Base-by-base conservation (phyloP, 352 stramenopile species). In the Globisporangium camurandrum region DNA sequence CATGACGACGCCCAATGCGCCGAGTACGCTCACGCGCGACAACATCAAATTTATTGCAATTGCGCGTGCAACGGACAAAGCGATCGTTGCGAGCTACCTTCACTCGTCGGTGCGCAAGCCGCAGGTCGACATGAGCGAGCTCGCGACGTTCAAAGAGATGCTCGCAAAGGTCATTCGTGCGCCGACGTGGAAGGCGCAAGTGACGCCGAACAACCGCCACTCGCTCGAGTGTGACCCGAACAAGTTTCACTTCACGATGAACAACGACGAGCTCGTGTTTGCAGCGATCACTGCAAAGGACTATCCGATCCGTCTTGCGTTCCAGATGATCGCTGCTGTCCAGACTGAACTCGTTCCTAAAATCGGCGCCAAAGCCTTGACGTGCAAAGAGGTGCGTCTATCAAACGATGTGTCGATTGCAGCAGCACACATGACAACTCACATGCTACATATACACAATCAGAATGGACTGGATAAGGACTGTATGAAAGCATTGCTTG, bases 241-340 rank as follows among this genome's bases (percentile, higher is more conserved):
- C 65, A 93, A 93, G 65, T 91, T 91, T 58, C 79, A 93, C 59
- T 91, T 91, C 56, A 91, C 75, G 14, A 90, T 93, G 80, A 77
- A 90, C 74, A 90, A 90, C 57, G 77, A 91, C 54, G 77, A 93
- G 59, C 72, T 91, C 34, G 79, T 91, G 57, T 90, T 91, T 44
- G 74, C 72, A 12, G 75, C 71, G 40, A 88, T 91, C 58, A 90
- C 77, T 5, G 61, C 70, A 54, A 86, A 88, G 50, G 76, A 89
- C 48, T 92, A 92, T 49, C 81, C 81, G 39, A 88, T 92, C 43
- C 75, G 81, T 12, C 51, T 92, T 26, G 79, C 81, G 30, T 92
- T 92, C 51, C 78, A 92, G 58, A 76, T 91, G 64, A 90, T 91
- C 56, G 64, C 72, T 17, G 57, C 71, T 3, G 62, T 91, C 20